Evolutionary conservation across 164 flowering plant species (phyloP), one percentile per base, ranked within the genome.

Genomic region (Piper longum): DNA sequence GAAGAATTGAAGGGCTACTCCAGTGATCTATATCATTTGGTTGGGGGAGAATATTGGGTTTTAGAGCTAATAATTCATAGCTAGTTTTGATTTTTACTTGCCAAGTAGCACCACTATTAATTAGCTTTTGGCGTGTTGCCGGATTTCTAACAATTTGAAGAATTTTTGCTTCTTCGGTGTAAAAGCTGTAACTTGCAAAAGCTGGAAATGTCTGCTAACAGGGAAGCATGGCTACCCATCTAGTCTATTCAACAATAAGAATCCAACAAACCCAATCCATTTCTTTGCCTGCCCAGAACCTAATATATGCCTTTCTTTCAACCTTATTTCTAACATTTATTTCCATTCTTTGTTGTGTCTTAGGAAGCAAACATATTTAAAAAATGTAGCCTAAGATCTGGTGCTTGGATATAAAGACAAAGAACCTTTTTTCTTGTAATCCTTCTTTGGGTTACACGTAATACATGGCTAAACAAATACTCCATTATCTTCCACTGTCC

Each of bases 381-480:
- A 45, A 58, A 43, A 43, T 45, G 8, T 13, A 43, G 41, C 13
- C 43, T 58, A 8, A 43, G 57, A 26, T 44, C 2, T 58, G 62
- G 56, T 58, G 16, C 57, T 43, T 9, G 61, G 42, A 19, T 57
- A 57, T 65, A 65, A 65, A 57, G 67, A 65, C 67, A 65, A 65
- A 26, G 42, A 65, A 65, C 67, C 66, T 65, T 65, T 65, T 65
- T 65, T 65, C 67, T 65, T 42, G 61, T 40, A 57, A 65, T 65
- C 62, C 57, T 44, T 14, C 62, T 36, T 14, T 56, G 43, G 43
- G n/a, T 57, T 43, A 48, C 48, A 16, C 9, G 52, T 18, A 56
- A 59, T 18, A 6, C 48, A 41, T n/a, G 18, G 17, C 14, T n/a
- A 63, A 41, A 57, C 40, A 16, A 19, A 12, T 41, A 36, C 19